These are phyloP conservation scores for Aspergillus amoenus DNA, from an alignment of 2,329 filamentous ascomycete genomes.

Conservation along the genomic window DNA sequence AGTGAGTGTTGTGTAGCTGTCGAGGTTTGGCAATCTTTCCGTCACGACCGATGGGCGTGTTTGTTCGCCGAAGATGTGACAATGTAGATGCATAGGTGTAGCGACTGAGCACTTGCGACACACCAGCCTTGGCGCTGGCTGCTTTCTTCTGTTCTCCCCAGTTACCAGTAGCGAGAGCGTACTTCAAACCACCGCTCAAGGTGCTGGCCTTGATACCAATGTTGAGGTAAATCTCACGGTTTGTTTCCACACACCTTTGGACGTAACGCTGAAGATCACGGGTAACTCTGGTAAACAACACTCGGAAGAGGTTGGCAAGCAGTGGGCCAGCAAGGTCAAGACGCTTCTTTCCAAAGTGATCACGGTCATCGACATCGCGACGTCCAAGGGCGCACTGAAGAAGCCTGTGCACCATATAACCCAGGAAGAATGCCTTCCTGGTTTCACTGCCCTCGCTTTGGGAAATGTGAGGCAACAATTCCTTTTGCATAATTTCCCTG, in stretches of 20 bases:
- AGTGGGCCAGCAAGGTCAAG: conserved; percentile 92
- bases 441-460: conserved; percentile 94
- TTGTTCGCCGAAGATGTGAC: conserved; percentile 94
- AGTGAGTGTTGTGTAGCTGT: conserved; percentile 97
- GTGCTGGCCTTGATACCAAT: conserved; percentile 89
- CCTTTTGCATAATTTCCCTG: conserved; percentile 93
- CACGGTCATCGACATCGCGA: conserved; percentile 91
- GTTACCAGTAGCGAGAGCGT: conserved; percentile 95
- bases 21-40: conserved; percentile 97
- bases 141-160: conserved; percentile 99
- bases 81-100: conserved; percentile 97
- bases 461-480: conserved; percentile 93
- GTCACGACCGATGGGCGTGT: conserved; percentile 95
- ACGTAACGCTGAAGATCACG: conserved; percentile 89
- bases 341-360: conserved; percentile 99
- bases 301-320: conserved; percentile 93
- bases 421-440: conserved; percentile 94
- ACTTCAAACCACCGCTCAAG: conserved; percentile 90
- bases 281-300: conserved; percentile 85
- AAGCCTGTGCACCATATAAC: conserved; percentile 97
- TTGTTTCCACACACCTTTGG: conserved; percentile 85
- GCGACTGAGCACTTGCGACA: conserved; percentile 95
- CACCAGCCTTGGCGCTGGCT: conserved; percentile 88
- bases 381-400: conserved; percentile 90
- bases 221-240: conserved; percentile 84